Evolutionary conservation across 1,139 yeast species (phyloP).

Genomic region (Lodderomyces jiufengensis): DNA sequence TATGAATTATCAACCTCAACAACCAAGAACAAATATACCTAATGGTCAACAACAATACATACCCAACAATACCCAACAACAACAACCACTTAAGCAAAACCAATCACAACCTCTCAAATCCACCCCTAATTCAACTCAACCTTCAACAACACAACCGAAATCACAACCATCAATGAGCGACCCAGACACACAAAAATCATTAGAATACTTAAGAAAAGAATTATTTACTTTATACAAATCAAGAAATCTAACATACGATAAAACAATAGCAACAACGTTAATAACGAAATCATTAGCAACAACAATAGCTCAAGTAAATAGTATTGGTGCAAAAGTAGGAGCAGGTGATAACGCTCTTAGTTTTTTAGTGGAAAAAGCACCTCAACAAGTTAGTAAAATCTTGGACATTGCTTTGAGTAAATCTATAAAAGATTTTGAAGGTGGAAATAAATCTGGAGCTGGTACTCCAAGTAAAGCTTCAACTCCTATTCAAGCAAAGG

Average conservation of each 20-base stretch:
- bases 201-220: slow-evolving; percentile 69
- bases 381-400: slow-evolving; percentile 79
- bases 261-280: slow-evolving; percentile 71
- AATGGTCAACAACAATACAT: slow-evolving; percentile 11
- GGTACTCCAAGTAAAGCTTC: slow-evolving; percentile 23
- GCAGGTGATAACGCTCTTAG: slow-evolving; percentile 77
- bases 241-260: slow-evolving; percentile 60
- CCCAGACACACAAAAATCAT: slow-evolving; percentile 50
- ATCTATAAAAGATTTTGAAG: slow-evolving; percentile 59
- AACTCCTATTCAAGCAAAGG: slow-evolving; percentile 25
- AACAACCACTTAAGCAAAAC: slow-evolving; percentile 4
- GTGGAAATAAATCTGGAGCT: slow-evolving; percentile 9
- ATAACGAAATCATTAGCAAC: slow-evolving; percentile 91
- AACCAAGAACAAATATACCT: neutral
- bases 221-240: slow-evolving; percentile 66
- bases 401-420: slow-evolving; percentile 81
- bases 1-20: slow-evolving; percentile 12
- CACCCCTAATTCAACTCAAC: neutral
- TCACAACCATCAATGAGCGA: slow-evolving; percentile 42
- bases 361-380: slow-evolving; percentile 80
- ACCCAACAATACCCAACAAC: neutral
- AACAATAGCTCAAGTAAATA: slow-evolving; percentile 85
- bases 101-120: neutral
- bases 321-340: slow-evolving; percentile 83
- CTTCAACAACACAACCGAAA: slow-evolving; percentile 7